Percentiles rank a stretch among this genome's conserved stretches.
Evolutionary conservation across 2,329 filamentous ascomycete species (phyloP).

Genomic region (Aspergillus phoenicis): DNA sequence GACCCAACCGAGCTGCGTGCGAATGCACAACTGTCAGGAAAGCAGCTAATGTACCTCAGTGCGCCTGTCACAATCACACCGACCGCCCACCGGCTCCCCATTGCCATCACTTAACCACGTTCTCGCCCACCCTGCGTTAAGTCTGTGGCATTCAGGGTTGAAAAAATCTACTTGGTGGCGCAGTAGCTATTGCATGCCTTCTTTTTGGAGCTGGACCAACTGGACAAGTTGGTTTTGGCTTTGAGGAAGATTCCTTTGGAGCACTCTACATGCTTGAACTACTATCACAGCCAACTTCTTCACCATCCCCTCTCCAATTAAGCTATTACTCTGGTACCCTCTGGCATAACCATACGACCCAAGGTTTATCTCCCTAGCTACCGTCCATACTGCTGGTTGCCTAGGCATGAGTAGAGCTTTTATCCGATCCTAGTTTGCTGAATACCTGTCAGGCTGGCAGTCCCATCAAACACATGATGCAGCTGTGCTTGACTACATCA

Average conservation of each 20-base stretch:
- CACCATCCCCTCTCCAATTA: neutral
- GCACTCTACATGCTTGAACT: neutral
- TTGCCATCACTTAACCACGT: neutral
- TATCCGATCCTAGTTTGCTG: neutral
- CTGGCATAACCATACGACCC: too few species aligned
- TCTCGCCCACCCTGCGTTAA: neutral
- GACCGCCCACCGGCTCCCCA: neutral
- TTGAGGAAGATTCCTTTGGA: neutral
- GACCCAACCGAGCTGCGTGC: neutral
- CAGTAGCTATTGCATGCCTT: too few species aligned
- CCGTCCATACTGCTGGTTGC: neutral
- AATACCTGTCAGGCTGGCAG: neutral
- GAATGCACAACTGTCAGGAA: neutral
- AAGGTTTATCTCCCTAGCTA: neutral
- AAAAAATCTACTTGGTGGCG: too few species aligned
- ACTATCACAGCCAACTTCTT: neutral
- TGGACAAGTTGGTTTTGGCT: neutral
- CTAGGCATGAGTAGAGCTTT: neutral
- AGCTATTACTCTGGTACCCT: too few species aligned
- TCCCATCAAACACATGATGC: constrained; percentile 1
- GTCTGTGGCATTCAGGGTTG: neutral
- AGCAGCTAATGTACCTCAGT: neutral
- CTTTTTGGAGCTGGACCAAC: neutral
- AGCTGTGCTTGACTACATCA: neutral
- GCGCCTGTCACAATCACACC: constrained; percentile 9